Evolutionary conservation across 108 stramenopile genomes (phyloP).

Genomic region (Pseudonitzschia delicatissima): DNA sequence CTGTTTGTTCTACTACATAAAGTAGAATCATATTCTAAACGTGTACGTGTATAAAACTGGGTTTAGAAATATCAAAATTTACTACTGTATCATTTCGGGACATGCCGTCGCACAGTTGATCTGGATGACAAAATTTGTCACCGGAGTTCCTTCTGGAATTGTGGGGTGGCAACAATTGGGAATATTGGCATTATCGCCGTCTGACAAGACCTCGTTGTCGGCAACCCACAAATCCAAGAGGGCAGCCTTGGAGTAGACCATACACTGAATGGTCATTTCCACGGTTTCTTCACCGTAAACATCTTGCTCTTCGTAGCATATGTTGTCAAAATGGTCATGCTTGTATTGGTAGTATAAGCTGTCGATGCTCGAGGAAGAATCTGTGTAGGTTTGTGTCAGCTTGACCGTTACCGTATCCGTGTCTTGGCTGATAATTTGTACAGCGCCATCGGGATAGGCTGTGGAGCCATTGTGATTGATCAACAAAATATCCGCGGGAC

Average conservation of each 20-base stretch:
- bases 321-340: not conserved
- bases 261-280: not conserved
- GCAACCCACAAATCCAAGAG: conserved; percentile 1
- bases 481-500: not conserved
- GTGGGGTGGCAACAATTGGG: conserved; percentile 4
- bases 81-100: too few species aligned
- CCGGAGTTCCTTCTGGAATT: not conserved
- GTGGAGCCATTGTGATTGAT: not conserved
- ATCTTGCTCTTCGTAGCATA: not conserved
- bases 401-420: not conserved
- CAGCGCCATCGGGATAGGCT: not conserved
- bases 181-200: not conserved
- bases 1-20: too few species aligned
- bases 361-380: not conserved
- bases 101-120: not conserved
- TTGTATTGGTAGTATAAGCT: conserved; percentile 4
- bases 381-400: not conserved
- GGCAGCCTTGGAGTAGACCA: not conserved
- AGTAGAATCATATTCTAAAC: too few species aligned
- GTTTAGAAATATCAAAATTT: too few species aligned
- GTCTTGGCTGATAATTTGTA: not conserved
- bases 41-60: too few species aligned
- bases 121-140: not conserved
- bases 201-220: not conserved
- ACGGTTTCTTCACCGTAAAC: not conserved